Percentiles rank a stretch among this genome's conserved stretches.
These are phyloP conservation scores for Ceratobasidium sp. DNA, from an alignment of 1,284 basidiomycete genomes.

Conservation along the genomic window DNA sequence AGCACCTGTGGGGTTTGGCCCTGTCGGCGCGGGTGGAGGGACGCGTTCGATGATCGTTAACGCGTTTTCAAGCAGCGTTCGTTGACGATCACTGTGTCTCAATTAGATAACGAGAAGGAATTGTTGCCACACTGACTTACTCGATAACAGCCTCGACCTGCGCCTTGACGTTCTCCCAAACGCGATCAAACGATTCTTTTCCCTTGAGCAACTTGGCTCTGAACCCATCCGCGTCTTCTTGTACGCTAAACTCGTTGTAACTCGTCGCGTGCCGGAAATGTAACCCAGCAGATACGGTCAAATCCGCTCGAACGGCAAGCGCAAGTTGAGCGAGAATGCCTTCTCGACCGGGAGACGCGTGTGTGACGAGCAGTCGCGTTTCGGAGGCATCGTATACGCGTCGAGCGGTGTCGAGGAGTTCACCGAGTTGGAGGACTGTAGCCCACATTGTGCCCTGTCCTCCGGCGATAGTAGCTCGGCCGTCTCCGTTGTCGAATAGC, in stretches of 20 bases:
- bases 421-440: constrained; percentile 96
- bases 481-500: constrained; percentile 97
- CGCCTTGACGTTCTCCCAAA: constrained; percentile 93
- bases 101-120: constrained; percentile 13
- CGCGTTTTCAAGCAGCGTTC: constrained; percentile 90
- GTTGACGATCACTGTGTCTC: constrained; percentile 77
- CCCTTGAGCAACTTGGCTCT: constrained; percentile 84
- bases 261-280: constrained; percentile 97
- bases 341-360: constrained; percentile 93
- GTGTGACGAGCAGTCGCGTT: constrained; percentile 93
- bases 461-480: constrained; percentile 94
- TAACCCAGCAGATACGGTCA: constrained; percentile 94
- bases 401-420: constrained; percentile 97
- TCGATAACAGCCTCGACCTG: constrained; percentile 95
- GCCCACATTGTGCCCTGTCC: constrained; percentile 99
- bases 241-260: constrained; percentile 97
- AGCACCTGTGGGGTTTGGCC: constrained; percentile 56
- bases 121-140: constrained; percentile 58
- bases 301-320: constrained; percentile 92
- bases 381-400: constrained; percentile 93
- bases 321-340: constrained; percentile 93
- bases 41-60: constrained; percentile 87
- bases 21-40: constrained; percentile 66
- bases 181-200: constrained; percentile 87
- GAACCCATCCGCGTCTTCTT: constrained; percentile 91